Conservation (phyloP, 129 eudicot genomes). For the Centaurea solstitialis region DNA sequence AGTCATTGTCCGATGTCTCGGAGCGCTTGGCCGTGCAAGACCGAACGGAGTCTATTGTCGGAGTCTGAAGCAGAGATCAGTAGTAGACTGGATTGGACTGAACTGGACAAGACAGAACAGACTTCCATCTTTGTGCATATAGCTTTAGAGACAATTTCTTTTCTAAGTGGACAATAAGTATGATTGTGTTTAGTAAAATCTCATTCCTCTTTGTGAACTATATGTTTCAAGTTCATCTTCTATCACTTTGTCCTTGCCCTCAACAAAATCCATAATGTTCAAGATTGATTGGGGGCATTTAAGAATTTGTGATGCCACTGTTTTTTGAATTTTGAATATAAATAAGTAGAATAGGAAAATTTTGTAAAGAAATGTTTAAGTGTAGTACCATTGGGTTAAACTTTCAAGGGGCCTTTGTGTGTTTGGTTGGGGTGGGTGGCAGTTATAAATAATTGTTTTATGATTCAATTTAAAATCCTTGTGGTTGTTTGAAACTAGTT, state of each 20-base stretch:
- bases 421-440: background rate
- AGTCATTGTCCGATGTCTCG: constrained; percentile 89
- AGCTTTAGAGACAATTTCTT: constrained; percentile 26
- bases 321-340: constrained; percentile 3
- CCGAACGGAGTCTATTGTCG: constrained; percentile 51
- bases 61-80: constrained; percentile 27
- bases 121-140: constrained; percentile 34
- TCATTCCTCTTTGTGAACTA: constrained; percentile 18
- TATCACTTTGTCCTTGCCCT: background rate
- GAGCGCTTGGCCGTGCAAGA: constrained; percentile 84
- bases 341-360: constrained; percentile 28
- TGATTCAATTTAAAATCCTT: background rate
- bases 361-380: constrained; percentile 17
- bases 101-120: background rate
- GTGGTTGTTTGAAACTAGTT: no score
- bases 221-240: constrained; percentile 24
- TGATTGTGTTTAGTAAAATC: constrained; percentile 23
- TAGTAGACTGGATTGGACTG: constrained; percentile 24
- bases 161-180: constrained; percentile 5
- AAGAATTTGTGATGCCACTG: background rate
- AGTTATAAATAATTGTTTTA: background rate
- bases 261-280: background rate
- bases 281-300: background rate
- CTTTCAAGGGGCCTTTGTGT: background rate
- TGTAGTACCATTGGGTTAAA: background rate